These are phyloP conservation scores for Diospyros kaki DNA, from an alignment of 148 eudicot genomes.

Conservation along the genomic window DNA sequence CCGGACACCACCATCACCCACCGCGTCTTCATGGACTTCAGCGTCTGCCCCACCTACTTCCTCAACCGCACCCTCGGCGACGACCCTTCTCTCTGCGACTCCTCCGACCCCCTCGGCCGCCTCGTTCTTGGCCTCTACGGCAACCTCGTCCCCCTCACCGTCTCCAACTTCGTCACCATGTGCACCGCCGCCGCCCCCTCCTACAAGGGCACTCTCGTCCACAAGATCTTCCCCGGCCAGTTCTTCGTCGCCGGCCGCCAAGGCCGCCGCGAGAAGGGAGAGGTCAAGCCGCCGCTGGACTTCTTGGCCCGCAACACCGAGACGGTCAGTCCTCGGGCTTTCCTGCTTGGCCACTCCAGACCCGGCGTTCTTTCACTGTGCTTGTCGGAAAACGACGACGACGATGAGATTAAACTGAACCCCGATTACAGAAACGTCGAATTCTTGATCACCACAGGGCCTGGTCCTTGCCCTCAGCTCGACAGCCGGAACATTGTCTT, in stretches of 20 bases:
- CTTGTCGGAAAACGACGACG: slow-evolving; percentile 85
- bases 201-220: slow-evolving; percentile 77
- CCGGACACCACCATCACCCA: slow-evolving; percentile 88
- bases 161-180: slow-evolving; percentile 81
- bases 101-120: slow-evolving; percentile 68
- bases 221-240: slow-evolving; percentile 76
- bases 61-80: slow-evolving; percentile 46
- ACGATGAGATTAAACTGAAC: slow-evolving; percentile 72
- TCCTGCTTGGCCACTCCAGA: slow-evolving; percentile 63
- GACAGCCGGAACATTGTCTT: slow-evolving; percentile 84
- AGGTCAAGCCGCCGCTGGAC: slow-evolving; percentile 46
- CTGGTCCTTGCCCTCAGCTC: slow-evolving; percentile 88
- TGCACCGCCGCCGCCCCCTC: slow-evolving; percentile 46
- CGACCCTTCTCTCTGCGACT: slow-evolving; percentile 55
- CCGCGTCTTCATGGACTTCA: slow-evolving; percentile 77
- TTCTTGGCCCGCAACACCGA: slow-evolving; percentile 52
- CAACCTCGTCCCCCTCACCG: slow-evolving; percentile 76
- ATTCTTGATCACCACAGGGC: slow-evolving; percentile 95
- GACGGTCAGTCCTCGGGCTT: slow-evolving; percentile 63
- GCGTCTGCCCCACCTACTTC: slow-evolving; percentile 75
- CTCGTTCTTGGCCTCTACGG: slow-evolving; percentile 86
- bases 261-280: slow-evolving; percentile 78
- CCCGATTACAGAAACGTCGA: slow-evolving; percentile 80
- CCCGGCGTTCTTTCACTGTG: slow-evolving; percentile 74
- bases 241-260: slow-evolving; percentile 72